Percentiles rank a stretch among this genome's conserved stretches.
These are phyloP conservation scores for Apiospora sp. DNA, from an alignment of 2,329 filamentous ascomycete genomes.

Conservation along the genomic window DNA sequence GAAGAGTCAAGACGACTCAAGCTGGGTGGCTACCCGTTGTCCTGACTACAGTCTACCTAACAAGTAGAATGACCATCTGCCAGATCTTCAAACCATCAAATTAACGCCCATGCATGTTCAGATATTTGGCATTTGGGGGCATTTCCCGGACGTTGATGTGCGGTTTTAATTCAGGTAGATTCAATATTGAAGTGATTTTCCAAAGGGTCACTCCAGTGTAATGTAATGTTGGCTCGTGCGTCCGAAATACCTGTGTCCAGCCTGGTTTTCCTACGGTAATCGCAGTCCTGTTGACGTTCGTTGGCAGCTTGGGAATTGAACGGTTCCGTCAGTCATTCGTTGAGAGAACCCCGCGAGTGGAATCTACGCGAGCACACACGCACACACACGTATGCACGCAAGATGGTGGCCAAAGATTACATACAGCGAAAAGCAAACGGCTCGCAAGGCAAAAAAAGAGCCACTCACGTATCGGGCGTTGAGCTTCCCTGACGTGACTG, in stretches of 20 bases:
- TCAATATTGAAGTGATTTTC: not conserved
- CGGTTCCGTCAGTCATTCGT: not conserved
- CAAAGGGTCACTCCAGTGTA: not conserved
- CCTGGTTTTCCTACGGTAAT: constrained; percentile 5
- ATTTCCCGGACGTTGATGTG: too few species aligned
- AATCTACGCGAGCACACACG: constrained; percentile 10
- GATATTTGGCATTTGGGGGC: too few species aligned
- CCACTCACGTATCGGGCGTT: constrained; percentile 15
- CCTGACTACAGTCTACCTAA: too few species aligned
- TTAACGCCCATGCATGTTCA: too few species aligned
- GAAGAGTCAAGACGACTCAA: too few species aligned
- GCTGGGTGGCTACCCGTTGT: too few species aligned
- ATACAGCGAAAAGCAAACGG: constrained; percentile 7
- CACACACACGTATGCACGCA: constrained; percentile 13
- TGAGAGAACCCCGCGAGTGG: constrained; percentile 1
- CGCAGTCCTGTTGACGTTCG: not conserved
- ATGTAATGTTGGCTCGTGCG: not conserved
- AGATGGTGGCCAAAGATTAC: constrained; percentile 16
- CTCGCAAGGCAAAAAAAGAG: not conserved
- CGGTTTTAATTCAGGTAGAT: not conserved
- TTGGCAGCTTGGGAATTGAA: not conserved
- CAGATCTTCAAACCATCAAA: too few species aligned
- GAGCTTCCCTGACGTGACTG: constrained; percentile 12
- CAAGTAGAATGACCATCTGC: too few species aligned
- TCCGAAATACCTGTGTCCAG: not conserved